Percentiles rank a stretch among this genome's conserved stretches.
These are phyloP conservation scores for Naganishia vaughanmartiniae DNA, from an alignment of 768 basidiomycete genomes.

Conservation along the genomic window DNA sequence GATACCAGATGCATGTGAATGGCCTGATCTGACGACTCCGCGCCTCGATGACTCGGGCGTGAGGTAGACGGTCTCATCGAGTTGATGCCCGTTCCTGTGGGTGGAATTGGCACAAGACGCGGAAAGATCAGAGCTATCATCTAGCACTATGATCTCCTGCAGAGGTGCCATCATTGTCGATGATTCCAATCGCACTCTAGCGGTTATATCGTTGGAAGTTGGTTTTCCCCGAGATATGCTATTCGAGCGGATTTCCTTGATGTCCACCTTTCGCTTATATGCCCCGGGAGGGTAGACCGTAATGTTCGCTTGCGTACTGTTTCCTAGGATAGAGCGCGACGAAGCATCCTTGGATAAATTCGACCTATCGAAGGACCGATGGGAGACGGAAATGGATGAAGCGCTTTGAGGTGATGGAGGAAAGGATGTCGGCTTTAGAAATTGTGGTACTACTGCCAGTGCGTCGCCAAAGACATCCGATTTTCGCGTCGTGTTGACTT, in stretches of 20 bases:
- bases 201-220: not conserved
- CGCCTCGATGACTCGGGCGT: slow-evolving; percentile 5
- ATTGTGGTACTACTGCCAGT: not conserved
- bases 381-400: not conserved
- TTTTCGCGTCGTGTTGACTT: not conserved
- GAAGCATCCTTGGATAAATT: not conserved
- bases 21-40: not conserved
- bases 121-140: not conserved
- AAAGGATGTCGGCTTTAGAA: not conserved
- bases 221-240: not conserved
- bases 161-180: not conserved
- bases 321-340: not conserved
- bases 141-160: slow-evolving; percentile 12
- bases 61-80: slow-evolving; percentile 8
- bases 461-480: slow-evolving; percentile 17
- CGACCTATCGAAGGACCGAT: not conserved
- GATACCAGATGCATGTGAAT: not conserved
- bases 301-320: not conserved
- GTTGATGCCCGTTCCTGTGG: not conserved
- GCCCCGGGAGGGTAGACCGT: not conserved
- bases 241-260: not conserved
- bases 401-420: not conserved
- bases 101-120: not conserved
- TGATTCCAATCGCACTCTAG: not conserved
- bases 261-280: not conserved